These are phyloP conservation scores for Verticillium alfalfae DNA, from an alignment of 2,329 filamentous ascomycete genomes.

Conservation along the genomic window DNA sequence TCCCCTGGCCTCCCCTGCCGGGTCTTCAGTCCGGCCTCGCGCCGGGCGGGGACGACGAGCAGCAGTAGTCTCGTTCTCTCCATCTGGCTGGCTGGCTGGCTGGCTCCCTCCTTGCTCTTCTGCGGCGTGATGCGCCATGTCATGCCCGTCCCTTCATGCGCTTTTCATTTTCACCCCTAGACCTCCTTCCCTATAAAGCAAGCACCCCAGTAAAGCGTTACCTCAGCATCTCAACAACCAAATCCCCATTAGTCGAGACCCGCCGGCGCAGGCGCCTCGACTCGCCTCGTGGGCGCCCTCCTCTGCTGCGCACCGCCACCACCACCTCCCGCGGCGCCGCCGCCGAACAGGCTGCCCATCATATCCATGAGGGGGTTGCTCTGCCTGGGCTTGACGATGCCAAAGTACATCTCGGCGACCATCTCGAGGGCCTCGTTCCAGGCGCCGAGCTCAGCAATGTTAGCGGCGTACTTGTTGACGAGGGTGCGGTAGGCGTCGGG, in stretches of 20 bases:
- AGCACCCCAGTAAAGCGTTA: background rate
- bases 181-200: too few species aligned
- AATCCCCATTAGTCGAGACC: slow-evolving; percentile 44
- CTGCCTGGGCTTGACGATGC: slow-evolving; percentile 80
- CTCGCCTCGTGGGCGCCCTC: slow-evolving; percentile 35
- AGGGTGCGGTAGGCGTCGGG: slow-evolving; percentile 79
- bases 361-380: slow-evolving; percentile 94
- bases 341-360: slow-evolving; percentile 93
- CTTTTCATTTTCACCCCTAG: background rate
- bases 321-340: slow-evolving; percentile 52
- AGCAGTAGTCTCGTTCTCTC: background rate
- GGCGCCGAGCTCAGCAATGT: slow-evolving; percentile 69
- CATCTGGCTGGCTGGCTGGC: too few species aligned
- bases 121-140: too few species aligned
- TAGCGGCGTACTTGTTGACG: slow-evolving; percentile 70
- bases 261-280: slow-evolving; percentile 49
- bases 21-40: background rate
- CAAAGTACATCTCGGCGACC: slow-evolving; percentile 96
- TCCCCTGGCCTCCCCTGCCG: background rate
- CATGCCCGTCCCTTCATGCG: background rate
- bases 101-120: too few species aligned
- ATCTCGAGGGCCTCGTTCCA: slow-evolving; percentile 83
- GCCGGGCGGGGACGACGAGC: background rate
- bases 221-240: background rate
- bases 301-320: slow-evolving; percentile 27